Base-by-base conservation (phyloP, 179 eudicot genomes). In the Silene noctiflora region DNA sequence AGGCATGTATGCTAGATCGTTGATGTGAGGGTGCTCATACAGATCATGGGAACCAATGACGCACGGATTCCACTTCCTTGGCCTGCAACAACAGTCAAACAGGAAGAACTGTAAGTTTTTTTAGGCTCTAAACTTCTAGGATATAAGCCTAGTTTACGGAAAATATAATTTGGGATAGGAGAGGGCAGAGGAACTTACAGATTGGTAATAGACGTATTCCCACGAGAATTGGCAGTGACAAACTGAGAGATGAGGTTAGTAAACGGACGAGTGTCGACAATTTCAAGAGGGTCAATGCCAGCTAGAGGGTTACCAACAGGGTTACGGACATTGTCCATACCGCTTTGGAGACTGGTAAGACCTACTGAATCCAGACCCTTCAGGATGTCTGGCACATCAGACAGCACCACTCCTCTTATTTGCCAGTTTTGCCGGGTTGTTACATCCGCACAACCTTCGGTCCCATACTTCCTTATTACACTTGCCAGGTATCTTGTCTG, bases 371-470 rank as follows among this genome's bases (percentile, higher is more conserved):
- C 87, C 1, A 95, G 87, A 4, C 99, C 99, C 76, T 89, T 86
- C 6, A 95, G 51, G 21, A 95, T 95, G 24, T 91, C 92, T 0
- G 97, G 99, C 61, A 95, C 97, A 77, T 95, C 99, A 2, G 92
- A 86, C 44, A 95, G 72, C 24, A 88, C 93, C 13, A 95, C 99
- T 4, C 99, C 99, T 4, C 99, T 85, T 21, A 95, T 95, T 77
- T 95, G 99, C 99, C 99, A 95, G 82, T 93, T 95, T 76, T 95
- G 99, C 84, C 99, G 80, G 0, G 99, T 95, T 1, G 97, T 95
- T 35, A 95, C 93, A 73, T 95, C 99, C 0, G 99, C 97, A 46
- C 99, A 95, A 0, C 99, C 99, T 27, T 95, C 95, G n/a, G 88
- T 73, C 0, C 99, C 97, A 17, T 95, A 95, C 61, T 89, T 84